Evolutionary conservation across 306 rosid genomes (phyloP).

Genomic region (Cajanus cajan): DNA sequence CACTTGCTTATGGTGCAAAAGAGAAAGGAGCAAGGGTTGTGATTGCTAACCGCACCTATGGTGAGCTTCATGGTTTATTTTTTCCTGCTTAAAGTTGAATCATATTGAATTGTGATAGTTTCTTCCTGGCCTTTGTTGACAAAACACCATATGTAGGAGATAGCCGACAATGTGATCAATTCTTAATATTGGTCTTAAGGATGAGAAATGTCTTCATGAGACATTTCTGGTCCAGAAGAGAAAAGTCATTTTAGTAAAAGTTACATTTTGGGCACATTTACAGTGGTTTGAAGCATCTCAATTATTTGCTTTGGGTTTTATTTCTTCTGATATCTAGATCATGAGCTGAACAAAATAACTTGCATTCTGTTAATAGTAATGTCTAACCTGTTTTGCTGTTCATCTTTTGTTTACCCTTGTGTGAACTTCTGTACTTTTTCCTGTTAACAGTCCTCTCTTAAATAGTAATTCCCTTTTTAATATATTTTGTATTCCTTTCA

Average conservation of each 20-base stretch:
- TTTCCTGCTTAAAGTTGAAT: slow-evolving; percentile 14
- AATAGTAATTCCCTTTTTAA: not conserved
- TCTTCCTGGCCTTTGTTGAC: slow-evolving; percentile 5
- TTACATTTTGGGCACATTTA: slow-evolving; percentile 15
- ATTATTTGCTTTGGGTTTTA: not conserved
- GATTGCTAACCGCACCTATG: slow-evolving; percentile 92
- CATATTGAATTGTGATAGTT: slow-evolving; percentile 18
- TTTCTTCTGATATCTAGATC: not conserved
- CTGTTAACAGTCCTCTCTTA: not conserved
- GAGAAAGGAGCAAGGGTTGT: slow-evolving; percentile 88
- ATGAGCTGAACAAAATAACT: not conserved
- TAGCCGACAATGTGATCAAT: slow-evolving; percentile 8
- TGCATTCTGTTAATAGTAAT: not conserved
- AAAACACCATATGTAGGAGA: slow-evolving; percentile 13
- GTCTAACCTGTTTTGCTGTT: not conserved
- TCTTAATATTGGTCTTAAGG: slow-evolving; percentile 11
- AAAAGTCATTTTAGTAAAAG: not conserved
- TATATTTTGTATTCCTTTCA: not conserved
- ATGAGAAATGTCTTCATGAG: not conserved
- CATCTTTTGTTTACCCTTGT: slow-evolving; percentile 10
- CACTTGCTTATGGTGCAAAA: slow-evolving; percentile 95
- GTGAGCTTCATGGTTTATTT: slow-evolving; percentile 44
- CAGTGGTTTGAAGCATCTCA: not conserved
- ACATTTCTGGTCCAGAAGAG: not conserved
- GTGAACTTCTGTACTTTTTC: slow-evolving; percentile 4